Evolutionary conservation across 306 rosid genomes (phyloP), one percentile per base, ranked within the genome.

Genomic region (Alnus rubra): DNA sequence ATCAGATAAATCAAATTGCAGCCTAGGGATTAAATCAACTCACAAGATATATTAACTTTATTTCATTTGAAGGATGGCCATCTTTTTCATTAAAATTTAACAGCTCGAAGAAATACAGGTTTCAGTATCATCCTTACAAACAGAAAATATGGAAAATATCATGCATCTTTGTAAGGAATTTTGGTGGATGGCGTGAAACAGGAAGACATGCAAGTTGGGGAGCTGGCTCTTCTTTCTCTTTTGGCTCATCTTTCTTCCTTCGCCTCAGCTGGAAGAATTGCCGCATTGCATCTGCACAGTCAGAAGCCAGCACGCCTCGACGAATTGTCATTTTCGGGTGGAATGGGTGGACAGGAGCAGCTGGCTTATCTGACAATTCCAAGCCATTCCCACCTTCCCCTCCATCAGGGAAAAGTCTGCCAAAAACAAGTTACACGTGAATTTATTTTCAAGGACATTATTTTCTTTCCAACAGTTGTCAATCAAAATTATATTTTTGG

Each of bases 231-330:
- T 83, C 85, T 51, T 86, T 80, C 85, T 88, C 88, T 77, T 82
- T 86, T 83, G 74, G 79, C 85, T 88, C 88, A 76, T 82, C 87
- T 83, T 75, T 87, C 84, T 76, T 88, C 73, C 73, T 83, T 71
- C 99, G 88, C 86, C 98, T 90, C 68, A 90, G 86, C 82, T 89
- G 97, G 83, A 96, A 96, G 89, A 96, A 96, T 70, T 96, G 96
- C 81, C 90, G 96, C 99, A 96, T 96, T 67, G 47, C 87, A 79
- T 91, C 93, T 1, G 99, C 91, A 62, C 99, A 93, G 33, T 91
- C 99, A 0, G 90, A 73, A 13, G 94, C 92, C 85, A 96, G 71
- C 48, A 96, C 82, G 1, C 94, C 92, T 56, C 98, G 80, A 49
- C 99, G 84, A 71, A 96, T 79, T n/a, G 74, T 89, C 76, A 96